Base-by-base conservation (phyloP, 1,139 yeast species). In the Pichia sp. region DNA sequence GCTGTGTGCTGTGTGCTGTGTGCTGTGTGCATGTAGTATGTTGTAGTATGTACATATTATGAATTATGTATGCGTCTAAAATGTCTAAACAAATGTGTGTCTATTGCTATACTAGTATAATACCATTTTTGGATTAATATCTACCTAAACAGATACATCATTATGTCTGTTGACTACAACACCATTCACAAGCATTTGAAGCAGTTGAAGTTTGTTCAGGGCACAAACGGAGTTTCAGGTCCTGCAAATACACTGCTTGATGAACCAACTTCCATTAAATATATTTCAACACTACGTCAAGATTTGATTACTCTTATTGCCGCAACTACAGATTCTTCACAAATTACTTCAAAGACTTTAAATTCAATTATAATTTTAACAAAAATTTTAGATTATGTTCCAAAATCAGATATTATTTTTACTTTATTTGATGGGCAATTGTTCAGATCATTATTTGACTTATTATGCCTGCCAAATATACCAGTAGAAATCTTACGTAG, bases 301-400 rank as follows among this genome's bases (percentile, higher is more conserved):
- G 50, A 46, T 10, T n/a, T 51, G 8, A 35, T 50, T 9, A 25
- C 31, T 10, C 31, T 37, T 3, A 25, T 36, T 5, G 37, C 35
- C 1, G 5, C 29, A 5, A 11, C 35, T 9, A 11, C 43, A 3
- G 31, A 11, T 25, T 6, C 29, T 7, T 30, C 42, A 7, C 40
- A 45, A 8, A 7, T 45, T 2, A 38, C 28, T 34, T 25, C 51
- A 2, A 48, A 43, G 10, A 39, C 42, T 11, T 67, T 76, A 49
- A 77, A 77, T 59, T 70, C 75, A 26, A 76, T 78, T 9, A 78
- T 77, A 11, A 78, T 77, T 7, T 65, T 78, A 49, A 79, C 81
- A 34, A 78, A 76, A 56, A 66, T 75, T 35, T 65, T 77, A 47
- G 82, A 78, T 49, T 66, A 69, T 34, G 73, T 73, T 11, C 73